phyloP scores from a whole-genome alignment of 2,329 filamentous ascomycete genomes.

The Calycina herbarum region DNA sequence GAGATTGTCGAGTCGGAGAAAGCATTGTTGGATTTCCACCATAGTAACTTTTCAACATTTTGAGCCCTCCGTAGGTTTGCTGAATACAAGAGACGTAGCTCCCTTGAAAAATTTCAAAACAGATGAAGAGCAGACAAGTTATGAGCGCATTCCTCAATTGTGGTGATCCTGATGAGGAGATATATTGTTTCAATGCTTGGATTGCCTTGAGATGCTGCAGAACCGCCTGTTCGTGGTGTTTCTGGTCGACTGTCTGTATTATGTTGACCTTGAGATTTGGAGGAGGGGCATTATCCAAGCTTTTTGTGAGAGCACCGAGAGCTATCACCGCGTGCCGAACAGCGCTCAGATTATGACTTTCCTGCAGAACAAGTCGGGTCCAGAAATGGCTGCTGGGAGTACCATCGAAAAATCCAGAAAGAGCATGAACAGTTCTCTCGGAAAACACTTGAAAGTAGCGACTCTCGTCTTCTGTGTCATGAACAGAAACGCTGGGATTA shows the following conservation, averaged over 20 bases:
- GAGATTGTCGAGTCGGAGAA: constrained; percentile 21
- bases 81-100: constrained; percentile 59
- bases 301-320: constrained; percentile 65
- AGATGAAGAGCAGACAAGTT: constrained; percentile 35
- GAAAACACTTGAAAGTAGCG: constrained; percentile 64
- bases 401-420: constrained; percentile 66
- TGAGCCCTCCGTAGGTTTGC: constrained; percentile 60
- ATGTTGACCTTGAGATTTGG: constrained; percentile 37
- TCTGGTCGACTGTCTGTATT: constrained; percentile 43
- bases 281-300: constrained; percentile 47
- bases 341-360: constrained; percentile 59
- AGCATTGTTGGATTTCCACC: constrained; percentile 26
- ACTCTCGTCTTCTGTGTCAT: constrained; percentile 53
- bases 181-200: constrained; percentile 49
- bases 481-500: constrained; percentile 42
- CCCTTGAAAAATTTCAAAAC: constrained; percentile 36
- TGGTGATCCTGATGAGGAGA: constrained; percentile 43
- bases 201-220: constrained; percentile 59
- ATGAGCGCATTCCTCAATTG: constrained; percentile 43
- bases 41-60: constrained; percentile 49
- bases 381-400: constrained; percentile 50
- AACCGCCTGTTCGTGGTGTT: constrained; percentile 60
- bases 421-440: constrained; percentile 57
- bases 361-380: constrained; percentile 60
- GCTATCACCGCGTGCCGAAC: constrained; percentile 68